These are phyloP conservation scores for Babesia sp. DNA, from an alignment of 169 alveolate species.

Conservation along the genomic window DNA sequence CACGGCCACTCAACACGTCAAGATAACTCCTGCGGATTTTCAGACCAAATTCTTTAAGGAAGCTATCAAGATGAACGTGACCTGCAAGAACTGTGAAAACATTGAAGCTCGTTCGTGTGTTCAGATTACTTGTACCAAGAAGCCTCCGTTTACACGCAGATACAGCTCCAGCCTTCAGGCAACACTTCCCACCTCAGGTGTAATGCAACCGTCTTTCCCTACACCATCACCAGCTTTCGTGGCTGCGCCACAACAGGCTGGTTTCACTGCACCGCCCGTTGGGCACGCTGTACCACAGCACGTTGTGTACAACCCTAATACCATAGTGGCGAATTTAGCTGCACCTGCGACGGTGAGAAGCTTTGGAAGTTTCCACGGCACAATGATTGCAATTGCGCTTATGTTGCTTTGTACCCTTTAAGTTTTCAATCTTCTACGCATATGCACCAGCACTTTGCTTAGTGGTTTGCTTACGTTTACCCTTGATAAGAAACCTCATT, in stretches of 20 bases:
- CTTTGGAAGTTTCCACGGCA: not conserved
- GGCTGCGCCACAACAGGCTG: not conserved
- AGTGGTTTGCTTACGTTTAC: conserved; percentile 37
- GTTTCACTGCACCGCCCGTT: not conserved
- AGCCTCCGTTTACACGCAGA: not conserved
- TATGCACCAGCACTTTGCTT: conserved; percentile 1
- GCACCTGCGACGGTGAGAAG: not conserved
- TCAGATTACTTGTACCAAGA: conserved; percentile 50
- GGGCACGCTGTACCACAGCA: conserved; percentile 10
- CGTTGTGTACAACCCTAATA: not conserved
- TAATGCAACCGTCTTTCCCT: not conserved
- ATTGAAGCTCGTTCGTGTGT: conserved; percentile 50
- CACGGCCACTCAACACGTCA: conserved; percentile 46
- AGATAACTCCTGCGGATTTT: not conserved
- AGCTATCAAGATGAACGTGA: conserved; percentile 28
- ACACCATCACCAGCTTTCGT: not conserved
- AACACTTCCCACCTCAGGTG: not conserved
- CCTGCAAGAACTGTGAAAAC: conserved; percentile 23
- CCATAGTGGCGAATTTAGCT: not conserved
- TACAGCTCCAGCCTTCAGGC: not conserved
- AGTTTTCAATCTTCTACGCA: not conserved
- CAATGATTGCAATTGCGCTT: not conserved
- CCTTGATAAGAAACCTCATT: conserved; percentile 66
- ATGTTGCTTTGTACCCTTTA: conserved; percentile 2
- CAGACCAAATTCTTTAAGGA: conserved; percentile 21